Evolutionary conservation across 148 eudicot species (phyloP).

Genomic region (Vaccinium vitisidaea): DNA sequence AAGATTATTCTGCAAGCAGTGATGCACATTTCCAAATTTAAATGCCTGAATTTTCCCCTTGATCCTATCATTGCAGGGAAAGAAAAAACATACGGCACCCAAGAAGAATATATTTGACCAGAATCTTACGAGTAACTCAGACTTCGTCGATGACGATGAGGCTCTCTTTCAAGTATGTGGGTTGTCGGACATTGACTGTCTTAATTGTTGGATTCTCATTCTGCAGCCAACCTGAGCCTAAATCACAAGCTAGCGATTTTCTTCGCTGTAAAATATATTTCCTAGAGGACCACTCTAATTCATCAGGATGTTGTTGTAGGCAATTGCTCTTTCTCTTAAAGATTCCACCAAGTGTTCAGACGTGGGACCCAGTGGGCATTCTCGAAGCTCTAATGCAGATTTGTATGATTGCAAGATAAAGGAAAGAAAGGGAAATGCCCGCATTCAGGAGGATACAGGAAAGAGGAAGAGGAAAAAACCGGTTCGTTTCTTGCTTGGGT

Average conservation of each 20-base stretch:
- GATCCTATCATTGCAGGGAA: constrained; percentile 34
- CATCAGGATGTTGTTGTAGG: constrained; percentile 38
- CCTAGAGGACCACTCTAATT: neutral
- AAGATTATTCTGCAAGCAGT: neutral
- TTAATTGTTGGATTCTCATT: neutral
- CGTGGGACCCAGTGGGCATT: constrained; percentile 19
- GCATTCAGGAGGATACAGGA: constrained; percentile 33
- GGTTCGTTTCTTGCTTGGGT: constrained; percentile 34
- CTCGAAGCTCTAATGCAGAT: constrained; percentile 25
- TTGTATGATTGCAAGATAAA: constrained; percentile 17
- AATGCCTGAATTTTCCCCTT: constrained; percentile 4
- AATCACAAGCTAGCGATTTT: neutral
- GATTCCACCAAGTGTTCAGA: constrained; percentile 32
- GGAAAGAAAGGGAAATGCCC: constrained; percentile 30
- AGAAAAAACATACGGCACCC: constrained; percentile 32
- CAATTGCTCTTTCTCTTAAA: constrained; percentile 75
- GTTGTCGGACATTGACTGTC: neutral
- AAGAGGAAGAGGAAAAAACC: constrained; percentile 56
- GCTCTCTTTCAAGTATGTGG: constrained; percentile 61
- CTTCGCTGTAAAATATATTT: neutral
- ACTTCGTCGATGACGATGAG: constrained; percentile 63
- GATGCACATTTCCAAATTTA: neutral
- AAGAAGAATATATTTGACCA: constrained; percentile 40
- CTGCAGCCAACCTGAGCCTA: neutral
- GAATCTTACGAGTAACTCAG: constrained; percentile 34